These are phyloP conservation scores for Euclidium syriacum DNA, from an alignment of 345 rosid species.

Conservation along the genomic window DNA sequence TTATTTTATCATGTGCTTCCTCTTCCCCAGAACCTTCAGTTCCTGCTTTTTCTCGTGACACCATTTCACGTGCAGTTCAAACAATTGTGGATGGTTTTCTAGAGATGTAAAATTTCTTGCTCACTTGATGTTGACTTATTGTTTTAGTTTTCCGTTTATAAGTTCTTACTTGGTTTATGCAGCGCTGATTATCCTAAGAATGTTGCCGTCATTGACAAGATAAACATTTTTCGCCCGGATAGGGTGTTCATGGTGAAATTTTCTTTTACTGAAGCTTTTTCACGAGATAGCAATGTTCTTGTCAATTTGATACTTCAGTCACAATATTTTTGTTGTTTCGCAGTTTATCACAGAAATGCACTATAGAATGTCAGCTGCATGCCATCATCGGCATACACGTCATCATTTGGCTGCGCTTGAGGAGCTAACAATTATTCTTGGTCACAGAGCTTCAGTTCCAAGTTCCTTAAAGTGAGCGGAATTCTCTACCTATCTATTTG, in stretches of 20 bases:
- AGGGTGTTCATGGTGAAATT: slow-evolving; percentile 81
- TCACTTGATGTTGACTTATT: slow-evolving; percentile 6
- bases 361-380: slow-evolving; percentile 66
- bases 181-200: slow-evolving; percentile 45
- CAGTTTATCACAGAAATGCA: slow-evolving; percentile 88
- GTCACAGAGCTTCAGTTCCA: slow-evolving; percentile 65
- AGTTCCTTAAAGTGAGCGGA: slow-evolving; percentile 70
- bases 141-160: slow-evolving; percentile 10
- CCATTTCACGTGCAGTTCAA: slow-evolving; percentile 51
- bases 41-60: slow-evolving; percentile 66
- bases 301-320: slow-evolving; percentile 8
- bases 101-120: slow-evolving; percentile 50
- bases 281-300: not conserved
- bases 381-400: slow-evolving; percentile 73
- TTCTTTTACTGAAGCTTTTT: slow-evolving; percentile 9
- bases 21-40: slow-evolving; percentile 53
- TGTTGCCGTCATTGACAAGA: slow-evolving; percentile 60
- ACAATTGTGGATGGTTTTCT: slow-evolving; percentile 90
- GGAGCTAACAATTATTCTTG: slow-evolving; percentile 72
- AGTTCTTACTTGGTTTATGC: slow-evolving; percentile 29
- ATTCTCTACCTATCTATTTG: slow-evolving; percentile 5
- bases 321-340: slow-evolving; percentile 16
- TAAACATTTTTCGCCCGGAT: slow-evolving; percentile 85
- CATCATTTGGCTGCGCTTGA: slow-evolving; percentile 73
- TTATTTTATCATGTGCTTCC: slow-evolving; percentile 65